These are phyloP conservation scores for Rutidosis leptorrhynchoides DNA, from an alignment of 129 eudicot genomes.

Conservation along the genomic window DNA sequence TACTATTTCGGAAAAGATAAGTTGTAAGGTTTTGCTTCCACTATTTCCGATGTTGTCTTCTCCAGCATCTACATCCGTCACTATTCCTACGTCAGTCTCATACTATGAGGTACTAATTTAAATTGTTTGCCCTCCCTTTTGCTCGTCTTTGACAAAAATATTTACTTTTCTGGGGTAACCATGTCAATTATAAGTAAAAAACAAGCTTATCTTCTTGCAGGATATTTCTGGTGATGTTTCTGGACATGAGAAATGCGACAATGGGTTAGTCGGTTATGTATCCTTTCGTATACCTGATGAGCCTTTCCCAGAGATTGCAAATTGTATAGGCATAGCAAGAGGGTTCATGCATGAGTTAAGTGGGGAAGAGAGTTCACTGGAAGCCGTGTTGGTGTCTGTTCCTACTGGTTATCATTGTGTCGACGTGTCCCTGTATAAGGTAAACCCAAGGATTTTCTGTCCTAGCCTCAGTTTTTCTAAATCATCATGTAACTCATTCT, in stretches of 20 bases:
- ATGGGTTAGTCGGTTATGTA: slow-evolving; percentile 49
- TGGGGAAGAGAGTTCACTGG: too few relatives aligned
- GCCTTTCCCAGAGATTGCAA: slow-evolving; percentile 49
- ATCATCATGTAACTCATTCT: neutral
- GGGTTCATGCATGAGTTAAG: slow-evolving; percentile 44
- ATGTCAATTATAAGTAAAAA: too few relatives aligned
- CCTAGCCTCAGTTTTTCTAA: neutral
- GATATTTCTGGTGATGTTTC: too few relatives aligned
- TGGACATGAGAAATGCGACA: slow-evolving; percentile 30
- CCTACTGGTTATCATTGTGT: slow-evolving; percentile 76
- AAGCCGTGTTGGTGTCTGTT: slow-evolving; percentile 58
- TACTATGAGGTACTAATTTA: too few relatives aligned
- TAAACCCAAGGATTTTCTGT: too few relatives aligned
- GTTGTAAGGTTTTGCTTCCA: slow-evolving; percentile 59
- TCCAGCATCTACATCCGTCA: slow-evolving; percentile 29
- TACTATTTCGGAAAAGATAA: slow-evolving; percentile 63
- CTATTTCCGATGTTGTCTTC: slow-evolving; percentile 45
- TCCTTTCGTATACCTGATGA: slow-evolving; percentile 71
- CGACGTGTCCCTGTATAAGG: slow-evolving; percentile 85
- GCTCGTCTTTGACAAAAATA: too few relatives aligned
- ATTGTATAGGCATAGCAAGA: slow-evolving; percentile 68
- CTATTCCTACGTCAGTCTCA: slow-evolving; percentile 66
- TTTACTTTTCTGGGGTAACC: too few relatives aligned
- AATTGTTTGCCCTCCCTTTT: too few relatives aligned
- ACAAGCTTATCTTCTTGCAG: too few relatives aligned